A percentile compares a stretch with the other conserved stretches of the same genome.
Evolutionary conservation across 2,329 filamentous ascomycete genomes (phyloP).

Genomic region (Sodiomyces alkalinus): DNA sequence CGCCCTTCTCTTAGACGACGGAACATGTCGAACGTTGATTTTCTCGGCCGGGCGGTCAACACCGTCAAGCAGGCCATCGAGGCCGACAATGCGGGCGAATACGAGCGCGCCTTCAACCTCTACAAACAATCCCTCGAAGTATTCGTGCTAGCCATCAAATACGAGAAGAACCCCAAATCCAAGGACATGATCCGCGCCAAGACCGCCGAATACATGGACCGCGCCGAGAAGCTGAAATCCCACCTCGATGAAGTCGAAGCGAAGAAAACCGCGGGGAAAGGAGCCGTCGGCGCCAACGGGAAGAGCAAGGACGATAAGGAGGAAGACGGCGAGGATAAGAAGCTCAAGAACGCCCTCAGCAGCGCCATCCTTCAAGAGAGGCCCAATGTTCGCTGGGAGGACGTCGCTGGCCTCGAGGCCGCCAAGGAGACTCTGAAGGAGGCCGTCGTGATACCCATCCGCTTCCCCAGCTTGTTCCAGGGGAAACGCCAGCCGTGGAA

Average conservation of each 20-base stretch:
- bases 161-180: conserved; percentile 96
- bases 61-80: conserved; percentile 97
- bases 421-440: conserved; percentile 97
- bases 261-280: conserved; percentile 55
- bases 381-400: conserved; percentile 95
- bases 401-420: conserved; percentile 84
- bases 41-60: conserved; percentile 90
- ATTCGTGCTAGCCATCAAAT: conserved; percentile 98
- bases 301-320: conserved; percentile 46
- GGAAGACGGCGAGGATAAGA: conserved; percentile 86
- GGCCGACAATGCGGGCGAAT: conserved; percentile 86
- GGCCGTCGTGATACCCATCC: conserved; percentile 93
- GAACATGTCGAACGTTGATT: conserved; percentile 81
- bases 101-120: conserved; percentile 89
- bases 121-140: conserved; percentile 95
- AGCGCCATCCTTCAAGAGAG: conserved; percentile 91
- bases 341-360: conserved; percentile 76
- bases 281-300: conserved; percentile 51
- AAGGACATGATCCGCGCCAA: conserved; percentile 97
- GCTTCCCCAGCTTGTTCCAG: conserved; percentile 91
- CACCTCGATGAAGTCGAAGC: conserved; percentile 65
- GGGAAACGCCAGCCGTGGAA: conserved; percentile 98
- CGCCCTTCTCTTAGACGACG: neutral
- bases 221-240: conserved; percentile 92
- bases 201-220: conserved; percentile 94